phyloP scores from a whole-genome alignment of 2,329 filamentous ascomycete species.

The Seiridium cupressi region DNA sequence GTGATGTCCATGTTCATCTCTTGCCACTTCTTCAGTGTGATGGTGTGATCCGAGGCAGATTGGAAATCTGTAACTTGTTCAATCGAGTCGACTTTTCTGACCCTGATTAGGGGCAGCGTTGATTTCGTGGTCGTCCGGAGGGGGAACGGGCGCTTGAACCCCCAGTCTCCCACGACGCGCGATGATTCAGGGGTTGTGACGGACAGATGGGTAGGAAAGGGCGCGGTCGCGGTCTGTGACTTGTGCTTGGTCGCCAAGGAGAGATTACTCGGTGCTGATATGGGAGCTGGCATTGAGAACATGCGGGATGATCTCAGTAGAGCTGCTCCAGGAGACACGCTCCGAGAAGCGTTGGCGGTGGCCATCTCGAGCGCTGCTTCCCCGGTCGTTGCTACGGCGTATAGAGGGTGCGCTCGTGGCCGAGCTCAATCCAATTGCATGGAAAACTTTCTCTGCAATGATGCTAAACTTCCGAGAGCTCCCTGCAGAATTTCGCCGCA shows the following conservation, averaged over 20 bases:
- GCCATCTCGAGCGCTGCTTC: conserved; percentile 3
- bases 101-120: conserved; percentile 71
- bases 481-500: conserved; percentile 9
- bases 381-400: not conserved
- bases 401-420: conserved; percentile 10
- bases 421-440: conserved; percentile 10
- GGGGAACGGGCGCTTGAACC: conserved; percentile 82
- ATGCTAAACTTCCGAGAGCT: conserved; percentile 3
- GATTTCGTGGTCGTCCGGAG: conserved; percentile 70
- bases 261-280: conserved; percentile 56
- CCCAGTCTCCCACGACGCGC: conserved; percentile 82
- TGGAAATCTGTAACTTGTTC: conserved; percentile 89
- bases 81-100: conserved; percentile 77
- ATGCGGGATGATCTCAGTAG: conserved; percentile 85
- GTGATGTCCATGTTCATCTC: conserved; percentile 75
- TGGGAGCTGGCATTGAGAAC: conserved; percentile 79
- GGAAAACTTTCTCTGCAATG: not conserved
- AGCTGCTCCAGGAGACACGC: conserved; percentile 59
- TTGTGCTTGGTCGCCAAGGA: conserved; percentile 44
- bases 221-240: conserved; percentile 70
- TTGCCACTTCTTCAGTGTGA: conserved; percentile 82
- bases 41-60: conserved; percentile 76
- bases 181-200: conserved; percentile 76
- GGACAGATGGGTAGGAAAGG: conserved; percentile 79
- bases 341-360: conserved; percentile 16